A percentile compares a stretch with the other conserved stretches of the same genome.
phyloP scores from a whole-genome alignment of 2,329 filamentous ascomycete species.

The Aspergillus uvarum region DNA sequence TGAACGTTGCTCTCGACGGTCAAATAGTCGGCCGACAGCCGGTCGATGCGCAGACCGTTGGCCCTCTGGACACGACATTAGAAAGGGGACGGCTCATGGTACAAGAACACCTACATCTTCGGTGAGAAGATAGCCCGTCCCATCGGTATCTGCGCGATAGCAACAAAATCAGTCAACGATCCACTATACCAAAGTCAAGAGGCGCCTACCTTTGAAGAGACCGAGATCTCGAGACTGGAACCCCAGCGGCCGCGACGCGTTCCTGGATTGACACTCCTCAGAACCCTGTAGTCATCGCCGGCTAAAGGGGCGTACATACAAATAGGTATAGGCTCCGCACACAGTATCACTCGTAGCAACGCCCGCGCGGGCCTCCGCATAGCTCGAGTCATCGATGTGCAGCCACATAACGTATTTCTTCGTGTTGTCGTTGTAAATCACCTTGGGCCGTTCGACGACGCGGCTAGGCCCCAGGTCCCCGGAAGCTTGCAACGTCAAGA shows the following conservation, averaged over 20 bases:
- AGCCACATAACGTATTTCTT: conserved; percentile 67
- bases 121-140: conserved; percentile 60
- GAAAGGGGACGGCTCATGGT: no score
- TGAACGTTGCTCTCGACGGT: conserved; percentile 52
- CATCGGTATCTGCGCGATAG: conserved; percentile 51
- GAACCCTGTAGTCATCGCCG: no score
- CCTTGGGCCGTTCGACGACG: conserved; percentile 67
- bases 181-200: background rate
- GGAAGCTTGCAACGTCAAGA: conserved; percentile 54
- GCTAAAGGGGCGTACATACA: background rate
- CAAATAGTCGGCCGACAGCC: conserved; percentile 54
- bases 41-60: conserved; percentile 18
- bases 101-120: conserved; percentile 54
- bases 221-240: conserved; percentile 60
- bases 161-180: background rate
- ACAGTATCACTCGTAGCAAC: conserved; percentile 61
- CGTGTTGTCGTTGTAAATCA: conserved; percentile 66
- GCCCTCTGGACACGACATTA: conserved; percentile 7
- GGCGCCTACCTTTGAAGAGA: conserved; percentile 51
- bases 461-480: conserved; percentile 62
- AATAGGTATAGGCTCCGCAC: conserved; percentile 60
- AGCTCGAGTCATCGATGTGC: conserved; percentile 64
- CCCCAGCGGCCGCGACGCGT: conserved; percentile 46
- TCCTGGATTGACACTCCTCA: background rate
- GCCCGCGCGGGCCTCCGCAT: conserved; percentile 64